Percentiles rank a stretch among this genome's conserved stretches.
These are phyloP conservation scores for Parathielavia hyrcaniae DNA, from an alignment of 495 filamentous ascomycete genomes.

Conservation along the genomic window DNA sequence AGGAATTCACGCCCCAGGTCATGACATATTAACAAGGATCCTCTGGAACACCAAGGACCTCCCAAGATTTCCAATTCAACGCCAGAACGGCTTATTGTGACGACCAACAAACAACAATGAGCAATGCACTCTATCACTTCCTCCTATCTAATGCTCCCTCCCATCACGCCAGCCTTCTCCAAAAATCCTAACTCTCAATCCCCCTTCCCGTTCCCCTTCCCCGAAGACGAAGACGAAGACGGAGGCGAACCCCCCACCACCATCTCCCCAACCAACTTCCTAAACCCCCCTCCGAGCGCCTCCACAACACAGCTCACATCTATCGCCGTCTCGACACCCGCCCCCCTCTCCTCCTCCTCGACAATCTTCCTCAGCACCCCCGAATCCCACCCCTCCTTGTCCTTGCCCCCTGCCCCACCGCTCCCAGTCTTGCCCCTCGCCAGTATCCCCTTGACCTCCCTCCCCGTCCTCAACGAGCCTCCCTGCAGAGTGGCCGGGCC, in stretches of 20 bases:
- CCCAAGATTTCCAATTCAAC: no score
- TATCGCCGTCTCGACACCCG: constrained; percentile 25
- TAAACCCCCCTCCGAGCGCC: constrained; percentile 34
- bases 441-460: constrained; percentile 44
- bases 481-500: constrained; percentile 43
- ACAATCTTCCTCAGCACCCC: constrained; percentile 14
- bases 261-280: constrained; percentile 26
- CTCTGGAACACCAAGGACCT: no score
- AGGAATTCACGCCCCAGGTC: no score
- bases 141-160: no score
- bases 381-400: constrained; percentile 26
- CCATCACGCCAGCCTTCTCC: no score
- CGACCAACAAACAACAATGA: no score
- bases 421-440: constrained; percentile 39
- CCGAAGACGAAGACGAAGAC: no score
- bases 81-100: no score
- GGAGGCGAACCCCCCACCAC: constrained; percentile 8
- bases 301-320: constrained; percentile 37
- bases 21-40: no score
- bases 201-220: no score
- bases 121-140: neutral
- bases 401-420: constrained; percentile 26
- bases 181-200: no score
- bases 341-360: constrained; percentile 18
- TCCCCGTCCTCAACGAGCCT: constrained; percentile 42